phyloP scores from a whole-genome alignment of 202 grass and related monocot genomes.

The Carex sylvatica region DNA sequence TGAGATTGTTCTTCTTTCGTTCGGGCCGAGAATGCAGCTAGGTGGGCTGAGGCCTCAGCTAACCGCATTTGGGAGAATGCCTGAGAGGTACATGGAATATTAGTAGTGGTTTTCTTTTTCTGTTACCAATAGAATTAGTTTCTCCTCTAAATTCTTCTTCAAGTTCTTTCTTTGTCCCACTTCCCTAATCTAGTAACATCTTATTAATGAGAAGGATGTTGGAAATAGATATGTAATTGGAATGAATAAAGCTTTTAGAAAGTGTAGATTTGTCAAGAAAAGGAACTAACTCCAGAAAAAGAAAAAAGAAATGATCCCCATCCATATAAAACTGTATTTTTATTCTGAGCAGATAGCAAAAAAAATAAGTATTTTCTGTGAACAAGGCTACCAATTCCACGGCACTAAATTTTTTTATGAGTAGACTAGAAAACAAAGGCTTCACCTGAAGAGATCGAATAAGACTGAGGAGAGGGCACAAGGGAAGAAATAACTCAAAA shows the following conservation, averaged over 20 bases:
- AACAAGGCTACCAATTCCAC: not conserved
- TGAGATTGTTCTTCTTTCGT: constrained; percentile 71
- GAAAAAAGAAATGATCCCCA: not conserved
- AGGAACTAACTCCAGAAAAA: not conserved
- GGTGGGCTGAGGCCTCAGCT: constrained; percentile 70
- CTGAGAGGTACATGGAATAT: constrained; percentile 42
- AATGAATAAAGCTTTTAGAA: not conserved
- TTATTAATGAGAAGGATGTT: constrained; percentile 9
- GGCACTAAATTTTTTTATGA: not conserved
- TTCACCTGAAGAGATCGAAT: constrained; percentile 82
- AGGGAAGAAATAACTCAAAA: constrained; percentile 95
- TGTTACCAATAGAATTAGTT: not conserved
- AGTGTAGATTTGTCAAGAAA: not conserved
- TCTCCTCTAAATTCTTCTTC: not conserved
- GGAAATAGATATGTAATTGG: not conserved
- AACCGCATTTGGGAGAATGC: constrained; percentile 99
- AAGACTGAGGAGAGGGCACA: constrained; percentile 82
- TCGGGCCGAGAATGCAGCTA: constrained; percentile 71
- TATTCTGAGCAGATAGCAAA: not conserved
- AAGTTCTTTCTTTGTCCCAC: not conserved
- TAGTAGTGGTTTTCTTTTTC: constrained; percentile 30
- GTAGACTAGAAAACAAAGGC: not conserved
- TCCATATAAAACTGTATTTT: not conserved
- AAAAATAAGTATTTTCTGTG: not conserved
- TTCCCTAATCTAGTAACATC: not conserved